These are phyloP conservation scores for Dionaea muscipula DNA, from an alignment of 179 eudicot species.

Conservation along the genomic window DNA sequence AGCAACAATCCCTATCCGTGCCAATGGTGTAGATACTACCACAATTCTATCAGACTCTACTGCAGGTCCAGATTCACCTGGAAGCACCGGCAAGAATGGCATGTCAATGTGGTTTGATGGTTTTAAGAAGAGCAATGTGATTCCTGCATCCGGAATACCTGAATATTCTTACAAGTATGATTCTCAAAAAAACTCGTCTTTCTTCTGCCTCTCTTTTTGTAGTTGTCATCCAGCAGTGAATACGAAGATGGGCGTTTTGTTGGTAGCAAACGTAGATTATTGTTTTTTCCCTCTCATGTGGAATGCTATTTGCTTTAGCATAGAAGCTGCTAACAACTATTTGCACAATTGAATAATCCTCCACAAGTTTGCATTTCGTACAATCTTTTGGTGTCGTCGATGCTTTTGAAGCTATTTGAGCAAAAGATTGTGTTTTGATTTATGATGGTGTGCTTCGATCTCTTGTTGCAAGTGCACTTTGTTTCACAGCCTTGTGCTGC, in stretches of 20 bases:
- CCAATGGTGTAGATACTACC: constrained; percentile 67
- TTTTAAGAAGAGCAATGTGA: constrained; percentile 45
- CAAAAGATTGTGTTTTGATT: too few species aligned
- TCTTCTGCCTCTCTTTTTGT: not conserved
- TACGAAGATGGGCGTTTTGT: too few species aligned
- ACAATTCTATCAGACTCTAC: constrained; percentile 74
- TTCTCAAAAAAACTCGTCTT: not conserved
- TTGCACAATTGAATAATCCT: too few species aligned
- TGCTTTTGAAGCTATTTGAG: too few species aligned
- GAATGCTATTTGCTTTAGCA: too few species aligned
- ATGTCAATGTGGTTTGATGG: constrained; percentile 60
- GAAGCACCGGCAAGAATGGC: constrained; percentile 26
- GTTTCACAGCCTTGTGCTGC: not conserved
- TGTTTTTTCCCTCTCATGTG: too few species aligned
- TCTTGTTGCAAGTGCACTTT: not conserved
- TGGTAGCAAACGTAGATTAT: too few species aligned
- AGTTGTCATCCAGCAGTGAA: not conserved
- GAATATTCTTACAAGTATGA: constrained; percentile 82
- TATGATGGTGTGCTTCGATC: not conserved
- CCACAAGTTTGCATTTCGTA: too few species aligned
- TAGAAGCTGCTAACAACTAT: too few species aligned
- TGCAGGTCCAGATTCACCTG: constrained; percentile 67
- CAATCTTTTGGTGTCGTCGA: too few species aligned
- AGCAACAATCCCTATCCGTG: constrained; percentile 60
- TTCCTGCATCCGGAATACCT: constrained; percentile 77